phyloP scores from a whole-genome alignment of 768 basidiomycete species.

The Agaricus sinodeliciosus region DNA sequence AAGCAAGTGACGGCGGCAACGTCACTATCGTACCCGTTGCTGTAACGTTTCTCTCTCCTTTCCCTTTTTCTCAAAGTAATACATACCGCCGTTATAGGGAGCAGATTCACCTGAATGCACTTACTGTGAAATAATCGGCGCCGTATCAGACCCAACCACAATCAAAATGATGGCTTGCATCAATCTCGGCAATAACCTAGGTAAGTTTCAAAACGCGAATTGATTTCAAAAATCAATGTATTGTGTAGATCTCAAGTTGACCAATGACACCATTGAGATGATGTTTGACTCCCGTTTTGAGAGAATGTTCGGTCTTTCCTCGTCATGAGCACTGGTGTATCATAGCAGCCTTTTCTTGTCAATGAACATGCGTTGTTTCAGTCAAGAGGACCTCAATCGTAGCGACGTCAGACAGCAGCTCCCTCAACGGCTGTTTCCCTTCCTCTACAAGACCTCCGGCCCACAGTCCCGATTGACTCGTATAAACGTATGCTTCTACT shows the following conservation, averaged over 20 bases:
- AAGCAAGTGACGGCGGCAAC: slow-evolving; percentile 63
- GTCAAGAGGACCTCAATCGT: too few relatives aligned
- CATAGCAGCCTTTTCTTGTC: too few relatives aligned
- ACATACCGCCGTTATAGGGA: slow-evolving; percentile 27
- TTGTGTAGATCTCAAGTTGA: slow-evolving; percentile 45
- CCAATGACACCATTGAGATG: slow-evolving; percentile 55
- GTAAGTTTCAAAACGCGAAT: slow-evolving; percentile 30
- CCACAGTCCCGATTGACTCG: too few relatives aligned
- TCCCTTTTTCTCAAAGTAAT: not conserved
- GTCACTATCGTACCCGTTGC: slow-evolving; percentile 37
- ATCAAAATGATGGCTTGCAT: slow-evolving; percentile 50
- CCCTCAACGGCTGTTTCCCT: too few relatives aligned
- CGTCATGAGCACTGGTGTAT: too few relatives aligned
- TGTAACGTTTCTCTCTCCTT: slow-evolving; percentile 23
- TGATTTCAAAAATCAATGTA: slow-evolving; percentile 1
- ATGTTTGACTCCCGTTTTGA: slow-evolving; percentile 52
- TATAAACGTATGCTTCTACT: too few relatives aligned
- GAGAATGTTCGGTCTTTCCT: not conserved
- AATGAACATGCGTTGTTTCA: too few relatives aligned
- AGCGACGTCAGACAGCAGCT: too few relatives aligned
- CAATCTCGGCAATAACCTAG: slow-evolving; percentile 55
- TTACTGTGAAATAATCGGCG: slow-evolving; percentile 65
- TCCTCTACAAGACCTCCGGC: too few relatives aligned
- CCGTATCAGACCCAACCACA: slow-evolving; percentile 44
- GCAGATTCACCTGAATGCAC: slow-evolving; percentile 37